These are phyloP conservation scores for Saccharomycopsis babjevae DNA, from an alignment of 805 yeast species.

Conservation along the genomic window DNA sequence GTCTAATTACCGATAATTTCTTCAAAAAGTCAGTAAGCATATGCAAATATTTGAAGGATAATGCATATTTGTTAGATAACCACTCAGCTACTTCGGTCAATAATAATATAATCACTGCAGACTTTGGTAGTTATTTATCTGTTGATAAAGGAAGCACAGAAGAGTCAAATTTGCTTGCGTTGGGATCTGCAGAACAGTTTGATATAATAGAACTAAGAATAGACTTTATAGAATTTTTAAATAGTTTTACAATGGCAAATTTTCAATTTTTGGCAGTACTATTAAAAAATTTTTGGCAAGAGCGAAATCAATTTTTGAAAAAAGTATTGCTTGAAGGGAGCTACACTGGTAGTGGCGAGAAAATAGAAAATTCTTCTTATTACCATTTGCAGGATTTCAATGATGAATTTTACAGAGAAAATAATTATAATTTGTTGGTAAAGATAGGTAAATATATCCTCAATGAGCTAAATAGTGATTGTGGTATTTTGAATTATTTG, in stretches of 20 bases:
- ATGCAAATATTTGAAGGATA: neutral
- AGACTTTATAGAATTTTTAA: slow-evolving; percentile 10
- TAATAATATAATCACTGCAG: too few relatives aligned
- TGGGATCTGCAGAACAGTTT: neutral
- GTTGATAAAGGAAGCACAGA: neutral
- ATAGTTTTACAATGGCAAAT: slow-evolving; percentile 8
- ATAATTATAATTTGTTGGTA: slow-evolving; percentile 12
- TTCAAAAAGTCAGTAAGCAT: slow-evolving; percentile 13
- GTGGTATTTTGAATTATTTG: slow-evolving; percentile 1
- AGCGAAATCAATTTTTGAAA: slow-evolving; percentile 4
- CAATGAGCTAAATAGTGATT: slow-evolving; percentile 1
- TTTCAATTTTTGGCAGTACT: slow-evolving; percentile 11
- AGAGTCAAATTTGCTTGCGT: neutral
- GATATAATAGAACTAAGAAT: slow-evolving; percentile 5
- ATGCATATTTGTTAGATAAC: neutral
- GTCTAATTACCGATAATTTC: slow-evolving; percentile 2
- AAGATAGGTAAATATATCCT: slow-evolving; percentile 9
- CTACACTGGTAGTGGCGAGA: slow-evolving; percentile 1
- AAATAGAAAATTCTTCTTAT: neutral
- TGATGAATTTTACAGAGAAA: slow-evolving; percentile 9
- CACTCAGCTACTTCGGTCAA: neutral
- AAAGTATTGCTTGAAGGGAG: neutral
- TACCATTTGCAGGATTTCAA: slow-evolving; percentile 14
- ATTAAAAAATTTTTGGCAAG: slow-evolving; percentile 14
- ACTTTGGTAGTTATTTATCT: neutral